Base-by-base conservation (phyloP, 2,329 filamentous ascomycete species). In the Incumbomyces lentus region DNA sequence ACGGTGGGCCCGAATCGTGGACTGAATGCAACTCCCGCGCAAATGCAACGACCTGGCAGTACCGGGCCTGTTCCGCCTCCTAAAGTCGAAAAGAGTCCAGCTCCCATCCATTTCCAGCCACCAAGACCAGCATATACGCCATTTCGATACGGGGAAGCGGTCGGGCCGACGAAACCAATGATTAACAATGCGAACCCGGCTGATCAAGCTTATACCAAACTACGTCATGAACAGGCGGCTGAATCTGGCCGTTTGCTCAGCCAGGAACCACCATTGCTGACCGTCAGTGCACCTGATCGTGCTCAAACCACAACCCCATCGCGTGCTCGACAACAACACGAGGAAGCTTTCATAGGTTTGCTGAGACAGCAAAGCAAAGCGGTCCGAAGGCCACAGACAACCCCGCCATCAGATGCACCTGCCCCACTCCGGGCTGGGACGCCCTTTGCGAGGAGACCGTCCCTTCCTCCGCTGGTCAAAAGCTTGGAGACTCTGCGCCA, bases 261-360 rank as follows among this genome's bases (percentile, higher is more conserved):
- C 33, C 62, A 65, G 39, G 59, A 58, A 12, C 36, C 36, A 31
- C 44, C 44, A 6, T 14, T 40, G 16, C 30, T 40, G 19, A 38
- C 48, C 33, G 13, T 49, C 29, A 45, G 49, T 10, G 37, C 40
- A 14, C 42, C 33, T 6, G 42, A 45, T 17, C 44, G 44, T 26
- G 58, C 58, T 4, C 33, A 49, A 7, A 47, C 53, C 16, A 49
- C 52, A 17, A 46, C 54, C 22, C 48, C 46, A 26, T 52, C 52
- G 31, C 49, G 46, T 16, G 52, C 53, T 17, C 50, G 55, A 44
- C 58, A 56, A 40, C 62, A 67, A 40, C 61, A 61, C 12, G 64
- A 66, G 42, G 68, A 70, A 54, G 69, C 67, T 2, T 71, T 71
- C 47, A 59, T 71, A n/a, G 68, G 68, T 5, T 56, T 71, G 10